Percentiles rank a stretch among this genome's conserved stretches.
These are phyloP conservation scores for Vaccinium myrtillus DNA, from an alignment of 148 eudicot species.

Conservation along the genomic window DNA sequence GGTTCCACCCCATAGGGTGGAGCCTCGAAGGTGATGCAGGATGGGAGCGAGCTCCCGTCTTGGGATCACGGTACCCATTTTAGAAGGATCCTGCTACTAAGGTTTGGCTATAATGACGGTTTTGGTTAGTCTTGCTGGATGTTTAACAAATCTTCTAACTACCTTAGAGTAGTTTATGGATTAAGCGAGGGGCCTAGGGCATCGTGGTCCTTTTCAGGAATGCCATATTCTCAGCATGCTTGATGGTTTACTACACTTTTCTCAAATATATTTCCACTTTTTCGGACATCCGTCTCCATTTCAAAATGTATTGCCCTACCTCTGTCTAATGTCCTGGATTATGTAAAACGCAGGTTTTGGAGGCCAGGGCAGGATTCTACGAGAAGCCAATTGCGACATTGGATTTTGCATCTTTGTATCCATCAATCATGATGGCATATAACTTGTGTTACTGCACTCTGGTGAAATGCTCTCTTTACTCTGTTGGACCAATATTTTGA, in stretches of 20 bases:
- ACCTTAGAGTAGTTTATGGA: background rate
- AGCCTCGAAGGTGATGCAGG: too few species aligned
- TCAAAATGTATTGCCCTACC: background rate
- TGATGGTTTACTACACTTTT: background rate
- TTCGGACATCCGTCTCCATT: conserved; percentile 4
- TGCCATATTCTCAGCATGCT: background rate
- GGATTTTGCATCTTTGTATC: conserved; percentile 98
- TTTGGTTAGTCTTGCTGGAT: background rate
- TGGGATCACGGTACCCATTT: too few species aligned
- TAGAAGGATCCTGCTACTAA: too few species aligned
- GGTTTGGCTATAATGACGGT: background rate
- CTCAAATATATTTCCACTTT: background rate
- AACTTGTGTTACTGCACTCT: conserved; percentile 95
- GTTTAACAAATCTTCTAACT: background rate
- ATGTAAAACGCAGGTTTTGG: conserved; percentile 69
- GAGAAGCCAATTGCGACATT: conserved; percentile 98
- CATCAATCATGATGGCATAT: conserved; percentile 99
- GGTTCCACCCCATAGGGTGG: too few species aligned
- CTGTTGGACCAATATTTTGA: background rate
- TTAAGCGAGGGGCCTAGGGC: background rate
- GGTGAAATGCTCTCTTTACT: conserved; percentile 39
- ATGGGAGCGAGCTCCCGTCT: too few species aligned
- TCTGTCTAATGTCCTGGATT: conserved; percentile 8
- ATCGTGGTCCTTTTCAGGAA: background rate
- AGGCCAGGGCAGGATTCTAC: conserved; percentile 87